Base-by-base conservation (phyloP, 2,329 filamentous ascomycete species). In the Fusarium aywerte region DNA sequence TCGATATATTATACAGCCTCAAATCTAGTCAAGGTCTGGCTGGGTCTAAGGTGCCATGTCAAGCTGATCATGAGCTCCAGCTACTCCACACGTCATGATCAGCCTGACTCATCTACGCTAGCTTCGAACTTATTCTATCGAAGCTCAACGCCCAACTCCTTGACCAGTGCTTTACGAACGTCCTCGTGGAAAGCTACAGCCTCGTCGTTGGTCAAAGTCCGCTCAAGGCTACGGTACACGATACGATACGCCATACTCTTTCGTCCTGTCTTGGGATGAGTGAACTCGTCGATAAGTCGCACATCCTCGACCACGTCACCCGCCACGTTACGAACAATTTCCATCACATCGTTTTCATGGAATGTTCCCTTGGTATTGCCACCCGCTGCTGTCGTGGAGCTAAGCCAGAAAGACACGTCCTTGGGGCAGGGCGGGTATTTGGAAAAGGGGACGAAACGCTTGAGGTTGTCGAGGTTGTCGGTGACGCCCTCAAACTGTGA, bases 301-400 rank as follows among this genome's bases (percentile, higher is more conserved):
- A 98, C 95, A 77, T 97, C 93, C 80, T 99, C 96, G 33, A 96
- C 93, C 21, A 89, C 80, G 76, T 97, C 92, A 49, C 93, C 94
- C 11, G 89, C 92, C 44, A 95, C 84, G 70, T 89, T 89, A 68
- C 96, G 89, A 18, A 97, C 92, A 57, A 97, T 86, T 80, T 98
- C 96, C 95, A 98, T 98, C 50, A 98, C 84, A 78, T 99, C 96
- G 79, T 98, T 98, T 77, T 96, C 94, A 77, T 98, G 95, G 76
- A 97, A 93, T 71, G 75, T 58, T 70, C 77, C 72, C 78, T 82
- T 58, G 73, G 78, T 74, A 52, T 80, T 83, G 27, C 84, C 84
- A 13, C 81, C 84, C 4, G 80, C 84, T 21, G 82, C 78, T 3
- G 82, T 80, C 78, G 81, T 68, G 27, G 73, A 73, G 54, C 60